Evolutionary conservation across 2,329 filamentous ascomycete species (phyloP).

Genomic region (Clarireedia hainanense): DNA sequence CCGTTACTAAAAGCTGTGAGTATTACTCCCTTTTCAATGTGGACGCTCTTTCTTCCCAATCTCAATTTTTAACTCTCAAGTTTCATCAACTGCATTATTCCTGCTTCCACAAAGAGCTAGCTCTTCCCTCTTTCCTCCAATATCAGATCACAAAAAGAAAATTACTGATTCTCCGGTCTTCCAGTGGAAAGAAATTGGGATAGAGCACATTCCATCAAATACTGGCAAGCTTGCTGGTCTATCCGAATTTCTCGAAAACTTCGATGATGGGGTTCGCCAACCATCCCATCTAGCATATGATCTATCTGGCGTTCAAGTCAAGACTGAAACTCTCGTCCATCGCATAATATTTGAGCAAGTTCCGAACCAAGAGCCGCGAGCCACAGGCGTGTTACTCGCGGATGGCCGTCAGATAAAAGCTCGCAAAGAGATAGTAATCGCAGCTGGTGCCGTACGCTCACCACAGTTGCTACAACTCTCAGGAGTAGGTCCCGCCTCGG

Average conservation of each 20-base stretch:
- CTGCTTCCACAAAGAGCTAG: no score
- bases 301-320: slow-evolving; percentile 20
- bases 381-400: slow-evolving; percentile 9
- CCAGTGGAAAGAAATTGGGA: slow-evolving; percentile 31
- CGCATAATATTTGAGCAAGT: slow-evolving; percentile 19
- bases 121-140: no score
- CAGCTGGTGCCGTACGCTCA: neutral
- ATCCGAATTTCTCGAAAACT: slow-evolving; percentile 28
- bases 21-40: no score
- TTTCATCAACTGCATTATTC: no score
- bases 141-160: no score
- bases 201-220: slow-evolving; percentile 23
- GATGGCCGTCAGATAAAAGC: slow-evolving; percentile 2
- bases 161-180: no score
- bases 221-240: slow-evolving; percentile 26
- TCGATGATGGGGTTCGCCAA: slow-evolving; percentile 25
- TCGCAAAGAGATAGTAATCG: neutral
- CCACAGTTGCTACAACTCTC: neutral
- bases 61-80: no score
- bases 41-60: no score
- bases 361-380: neutral
- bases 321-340: slow-evolving; percentile 22
- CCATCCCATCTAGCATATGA: slow-evolving; percentile 24
- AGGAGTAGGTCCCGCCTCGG: neutral
- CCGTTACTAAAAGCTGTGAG: slow-evolving; percentile 26